phyloP scores from a whole-genome alignment of 2,329 filamentous ascomycete species.

The Sclerotinia minor region DNA sequence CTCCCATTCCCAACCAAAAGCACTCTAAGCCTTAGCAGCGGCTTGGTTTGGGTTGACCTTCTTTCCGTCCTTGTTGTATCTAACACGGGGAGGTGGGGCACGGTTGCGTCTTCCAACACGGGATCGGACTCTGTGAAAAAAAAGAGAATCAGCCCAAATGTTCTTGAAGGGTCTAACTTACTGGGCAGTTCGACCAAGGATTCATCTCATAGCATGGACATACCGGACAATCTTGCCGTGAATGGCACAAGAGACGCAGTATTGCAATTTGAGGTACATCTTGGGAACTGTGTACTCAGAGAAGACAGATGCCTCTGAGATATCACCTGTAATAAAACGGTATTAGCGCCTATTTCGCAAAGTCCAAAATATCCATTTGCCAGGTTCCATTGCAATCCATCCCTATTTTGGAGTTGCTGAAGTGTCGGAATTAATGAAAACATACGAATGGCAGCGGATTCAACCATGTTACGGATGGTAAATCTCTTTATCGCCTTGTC shows the following conservation, averaged over 20 bases:
- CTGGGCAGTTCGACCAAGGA: slow-evolving; percentile 55
- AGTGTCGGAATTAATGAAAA: slow-evolving; percentile 41
- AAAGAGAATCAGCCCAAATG: slow-evolving; percentile 37
- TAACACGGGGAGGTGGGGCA: slow-evolving; percentile 92
- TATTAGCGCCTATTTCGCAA: slow-evolving; percentile 25
- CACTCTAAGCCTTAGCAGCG: slow-evolving; percentile 41
- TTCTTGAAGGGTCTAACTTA: slow-evolving; percentile 47
- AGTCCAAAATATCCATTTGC: neutral
- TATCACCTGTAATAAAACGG: slow-evolving; percentile 73
- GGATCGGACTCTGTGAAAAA: slow-evolving; percentile 79
- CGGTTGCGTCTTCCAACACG: slow-evolving; percentile 97
- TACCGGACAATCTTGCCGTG: slow-evolving; percentile 99
- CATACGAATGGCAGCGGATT: slow-evolving; percentile 99
- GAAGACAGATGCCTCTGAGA: slow-evolving; percentile 99
- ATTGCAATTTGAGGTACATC: slow-evolving; percentile 99
- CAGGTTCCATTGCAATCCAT: neutral
- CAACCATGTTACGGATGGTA: slow-evolving; percentile 99
- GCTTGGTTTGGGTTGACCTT: slow-evolving; percentile 69
- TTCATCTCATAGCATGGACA: slow-evolving; percentile 60
- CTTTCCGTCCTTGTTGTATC: slow-evolving; percentile 99
- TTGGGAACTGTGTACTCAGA: slow-evolving; percentile 99
- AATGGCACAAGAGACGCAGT: slow-evolving; percentile 99
- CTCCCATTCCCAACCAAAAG: slow-evolving; percentile 21
- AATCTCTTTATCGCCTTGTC: slow-evolving; percentile 99
- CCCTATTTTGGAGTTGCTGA: neutral